These are phyloP conservation scores for Fusarium verticillioides DNA, from an alignment of 2,329 filamentous ascomycete species.

Conservation along the genomic window DNA sequence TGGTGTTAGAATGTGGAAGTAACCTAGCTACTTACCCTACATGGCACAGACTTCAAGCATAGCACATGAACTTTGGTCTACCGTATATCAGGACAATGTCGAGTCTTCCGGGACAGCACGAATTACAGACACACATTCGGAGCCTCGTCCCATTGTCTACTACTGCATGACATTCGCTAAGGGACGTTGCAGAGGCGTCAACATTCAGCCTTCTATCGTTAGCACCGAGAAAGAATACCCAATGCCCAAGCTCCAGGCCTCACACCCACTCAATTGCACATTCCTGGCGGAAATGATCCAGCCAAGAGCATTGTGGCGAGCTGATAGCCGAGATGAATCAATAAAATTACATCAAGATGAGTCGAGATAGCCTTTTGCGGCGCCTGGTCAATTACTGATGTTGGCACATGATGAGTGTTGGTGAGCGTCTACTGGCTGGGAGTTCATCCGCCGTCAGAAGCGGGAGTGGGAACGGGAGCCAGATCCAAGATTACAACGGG, in stretches of 20 bases:
- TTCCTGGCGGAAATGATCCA: background rate
- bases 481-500: constrained; percentile 19
- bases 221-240: background rate
- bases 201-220: background rate
- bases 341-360: background rate
- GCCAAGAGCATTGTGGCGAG: constrained; percentile 1
- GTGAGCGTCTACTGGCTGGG: constrained; percentile 19
- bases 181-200: background rate
- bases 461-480: constrained; percentile 29
- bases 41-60: background rate
- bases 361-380: constrained; percentile 3
- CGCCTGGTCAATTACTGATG: background rate
- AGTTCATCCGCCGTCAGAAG: constrained; percentile 11
- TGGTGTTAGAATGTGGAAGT: background rate
- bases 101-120: background rate
- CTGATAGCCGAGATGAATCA: background rate
- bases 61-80: background rate
- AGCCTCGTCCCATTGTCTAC: too few species aligned
- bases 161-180: background rate
- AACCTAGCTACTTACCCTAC: background rate
- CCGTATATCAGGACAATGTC: background rate
- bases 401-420: constrained; percentile 8
- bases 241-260: background rate
- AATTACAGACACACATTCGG: background rate
- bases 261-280: background rate